phyloP scores from a whole-genome alignment of 108 stramenopile genomes.

The Fragilariopsis cylindrus region DNA sequence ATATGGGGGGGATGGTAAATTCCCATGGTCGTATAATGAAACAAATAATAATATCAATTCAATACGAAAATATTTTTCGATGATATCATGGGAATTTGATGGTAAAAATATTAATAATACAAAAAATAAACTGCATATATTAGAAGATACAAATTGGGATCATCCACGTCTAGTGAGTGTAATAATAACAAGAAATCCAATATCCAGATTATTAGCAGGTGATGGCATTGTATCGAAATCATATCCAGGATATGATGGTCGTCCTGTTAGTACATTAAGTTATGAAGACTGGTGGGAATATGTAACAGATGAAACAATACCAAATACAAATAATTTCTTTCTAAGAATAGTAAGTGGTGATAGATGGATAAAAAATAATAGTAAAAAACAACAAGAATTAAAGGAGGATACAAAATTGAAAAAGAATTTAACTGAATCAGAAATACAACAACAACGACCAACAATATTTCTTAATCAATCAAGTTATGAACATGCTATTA shows the following conservation, averaged over 20 bases:
- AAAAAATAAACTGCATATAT: not conserved
- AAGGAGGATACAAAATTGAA: too few species aligned
- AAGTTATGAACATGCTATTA: not conserved
- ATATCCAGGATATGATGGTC: slow-evolving; percentile 4
- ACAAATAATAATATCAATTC: not conserved
- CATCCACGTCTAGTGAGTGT: slow-evolving; percentile 41
- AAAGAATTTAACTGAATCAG: too few species aligned
- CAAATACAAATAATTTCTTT: slow-evolving; percentile 7
- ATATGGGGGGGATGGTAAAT: too few species aligned
- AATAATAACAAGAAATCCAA: slow-evolving; percentile 45
- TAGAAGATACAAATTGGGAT: slow-evolving; percentile 46
- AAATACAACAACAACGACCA: too few species aligned
- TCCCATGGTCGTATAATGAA: slow-evolving; percentile 12
- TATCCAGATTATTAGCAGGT: slow-evolving; percentile 44
- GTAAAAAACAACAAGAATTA: too few species aligned
- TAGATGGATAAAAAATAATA: not conserved
- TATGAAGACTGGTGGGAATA: slow-evolving; percentile 10
- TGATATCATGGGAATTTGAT: slow-evolving; percentile 33
- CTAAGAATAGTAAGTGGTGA: not conserved
- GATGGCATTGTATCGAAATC: not conserved
- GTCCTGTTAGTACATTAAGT: not conserved
- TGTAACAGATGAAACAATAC: not conserved
- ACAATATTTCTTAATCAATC: too few species aligned
- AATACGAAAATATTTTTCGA: slow-evolving; percentile 15
- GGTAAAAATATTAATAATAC: too few species aligned